Evolutionary conservation across 192 early-diverging fungal species (phyloP), one percentile per base, ranked within the genome.

Genomic region (Backusella liffmaniae): DNA sequence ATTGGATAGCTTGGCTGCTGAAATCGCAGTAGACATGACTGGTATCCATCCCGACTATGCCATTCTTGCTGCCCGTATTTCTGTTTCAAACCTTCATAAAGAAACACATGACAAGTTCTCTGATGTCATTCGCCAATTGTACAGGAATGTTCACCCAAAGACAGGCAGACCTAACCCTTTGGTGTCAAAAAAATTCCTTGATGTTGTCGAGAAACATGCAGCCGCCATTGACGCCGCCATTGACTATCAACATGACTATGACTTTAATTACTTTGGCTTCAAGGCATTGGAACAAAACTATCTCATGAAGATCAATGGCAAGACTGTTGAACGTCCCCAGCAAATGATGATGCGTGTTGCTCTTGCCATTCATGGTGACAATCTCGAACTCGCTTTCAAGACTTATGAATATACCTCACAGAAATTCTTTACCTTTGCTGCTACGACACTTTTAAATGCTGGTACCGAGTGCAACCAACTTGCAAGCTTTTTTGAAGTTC

Each of bases 201-300:
- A 91, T 4, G 67, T 87, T 56, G 89, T 96, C 66, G 80, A 85
- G 79, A 87, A 86, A 32, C 74, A 97, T 78, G 84, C 88, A 5
- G 96, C 96, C 6, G 80, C 83, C 51, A 84, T 99, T 80, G 91
- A 99, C 86, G 87, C 92, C 49, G 94, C 96, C 73, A 90, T 99
- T 68, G 92, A 94, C 80, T 97, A 99, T 83, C 91, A 96, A 76
- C 93, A 95, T 74, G 97, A 99, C 81, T 97, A 95, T 80, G 93
- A 91, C 77, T 97, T 97, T 89, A 96, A 96, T 84, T 99, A 92
- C 89, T 99, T 99, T 91, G 97, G 96, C 8, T 99, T 97, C 92
- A 99, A 99, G 88, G 97, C 97, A 26, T 87, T 99, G 5, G 97
- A 99, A 86, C 91, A 94, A 59, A 92, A 89, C 67, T 99, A 97